Base-by-base conservation (phyloP, 371 early-diverging fungal species). In the Mortierella sp. region DNA sequence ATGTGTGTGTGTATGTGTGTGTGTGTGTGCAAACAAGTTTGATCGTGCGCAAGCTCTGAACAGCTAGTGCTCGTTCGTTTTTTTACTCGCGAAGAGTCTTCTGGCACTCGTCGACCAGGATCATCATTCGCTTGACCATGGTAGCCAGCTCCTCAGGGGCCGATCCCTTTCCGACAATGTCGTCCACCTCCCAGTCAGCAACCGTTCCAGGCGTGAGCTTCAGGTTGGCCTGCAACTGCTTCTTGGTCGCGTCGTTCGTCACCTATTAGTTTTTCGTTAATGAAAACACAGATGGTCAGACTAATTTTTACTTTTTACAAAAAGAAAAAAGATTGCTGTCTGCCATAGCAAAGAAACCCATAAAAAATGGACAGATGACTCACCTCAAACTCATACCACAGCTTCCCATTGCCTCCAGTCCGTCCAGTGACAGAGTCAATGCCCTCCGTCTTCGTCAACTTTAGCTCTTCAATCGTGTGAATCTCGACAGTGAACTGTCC, bases 341-440 rank as follows among this genome's bases (percentile, higher is more conserved):
- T 40, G 3, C 14, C 2, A 34, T 22, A 3, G 13, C 13, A 48
- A 37, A 19, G 16, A 24, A 50, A 26, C 16, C 4, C 2, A 68
- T 3, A 66, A 14, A 55, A 26, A 31, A 39, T 19, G 1, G 39
- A 16, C 14, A 11, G 26, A 40, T 10, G 19, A 29, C 63, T 66
- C 72, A 80, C 81, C 77, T 80, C 81, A 39, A 80, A 45, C 29
- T 80, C 81, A 26, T 66, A 80, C 81, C 81, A 80, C 45, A 39
- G 64, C 31, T 70, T 76, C 64, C 77, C 73, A 19, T 19, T 13
- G 10, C 66, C 69, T 5, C 24, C 40, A 11, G 73, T 69, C 5
- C 66, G 43, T 16, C 67, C 81, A 10, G 73, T 80, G 26, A 80
- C 81, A 19, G 73, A 22, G 19, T 70, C 63, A 19, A 73, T 40